Percentiles rank a stretch among this genome's conserved stretches.
phyloP scores from a whole-genome alignment of 208 protist genomes.

The Trichomonas gallinae region DNA sequence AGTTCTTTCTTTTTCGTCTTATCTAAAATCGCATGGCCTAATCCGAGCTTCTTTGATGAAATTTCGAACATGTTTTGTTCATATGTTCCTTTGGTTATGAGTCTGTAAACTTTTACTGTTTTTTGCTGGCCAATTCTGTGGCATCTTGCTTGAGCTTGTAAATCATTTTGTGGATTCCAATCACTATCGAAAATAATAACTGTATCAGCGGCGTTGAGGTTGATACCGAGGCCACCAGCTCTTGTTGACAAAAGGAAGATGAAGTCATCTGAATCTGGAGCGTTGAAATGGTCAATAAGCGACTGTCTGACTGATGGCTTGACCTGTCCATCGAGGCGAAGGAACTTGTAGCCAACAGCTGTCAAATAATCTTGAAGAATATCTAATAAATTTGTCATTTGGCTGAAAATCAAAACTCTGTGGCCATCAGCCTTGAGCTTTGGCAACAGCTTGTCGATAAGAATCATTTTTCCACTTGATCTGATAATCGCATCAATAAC shows the following conservation, averaged over 20 bases:
- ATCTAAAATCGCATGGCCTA: conserved; percentile 57
- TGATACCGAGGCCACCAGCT: conserved; percentile 60
- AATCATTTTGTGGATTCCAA: conserved; percentile 90
- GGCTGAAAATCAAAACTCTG: conserved; percentile 79
- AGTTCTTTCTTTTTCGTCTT: background rate
- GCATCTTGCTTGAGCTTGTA: conserved; percentile 49
- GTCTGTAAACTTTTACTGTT: conserved; percentile 36
- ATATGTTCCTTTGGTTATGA: conserved; percentile 36
- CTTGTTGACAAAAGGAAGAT: conserved; percentile 57
- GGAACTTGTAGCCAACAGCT: conserved; percentile 51
- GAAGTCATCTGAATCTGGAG: conserved; percentile 33
- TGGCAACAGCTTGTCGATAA: conserved; percentile 55
- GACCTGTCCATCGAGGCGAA: conserved; percentile 46
- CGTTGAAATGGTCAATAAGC: conserved; percentile 37
- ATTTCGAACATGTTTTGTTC: conserved; percentile 54
- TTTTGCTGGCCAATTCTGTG: conserved; percentile 56
- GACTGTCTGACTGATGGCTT: conserved; percentile 27
- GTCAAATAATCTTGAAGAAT: conserved; percentile 59
- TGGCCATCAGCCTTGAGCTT: conserved; percentile 59
- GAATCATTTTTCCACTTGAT: conserved; percentile 62
- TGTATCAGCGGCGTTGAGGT: conserved; percentile 56
- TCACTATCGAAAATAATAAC: conserved; percentile 67
- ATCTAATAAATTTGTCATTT: conserved; percentile 58
- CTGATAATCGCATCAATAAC: conserved; percentile 37
- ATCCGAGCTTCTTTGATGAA: conserved; percentile 65